Base-by-base conservation (phyloP, 352 stramenopile species). In the Globisporangium radiosum region DNA sequence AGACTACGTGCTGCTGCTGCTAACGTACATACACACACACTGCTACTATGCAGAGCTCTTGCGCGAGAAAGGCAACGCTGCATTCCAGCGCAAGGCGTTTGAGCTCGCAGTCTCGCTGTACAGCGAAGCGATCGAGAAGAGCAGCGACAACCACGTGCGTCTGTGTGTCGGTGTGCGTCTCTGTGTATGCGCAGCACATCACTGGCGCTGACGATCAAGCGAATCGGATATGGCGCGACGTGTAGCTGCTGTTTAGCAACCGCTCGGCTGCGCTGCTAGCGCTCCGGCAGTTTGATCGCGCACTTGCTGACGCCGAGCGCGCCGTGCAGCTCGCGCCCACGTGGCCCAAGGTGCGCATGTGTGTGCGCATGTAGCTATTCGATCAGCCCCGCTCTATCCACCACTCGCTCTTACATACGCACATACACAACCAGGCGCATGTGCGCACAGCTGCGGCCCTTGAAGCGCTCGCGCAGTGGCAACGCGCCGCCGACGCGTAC, bases 401-500 rank as follows among this genome's bases (percentile, higher is more conserved):
- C 42, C 42, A n/a, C 43, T 17, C 43, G n/a, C 11, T 17, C 43
- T 17, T 15, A 47, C 42, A 47, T 33, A 3, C 25, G 25, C 11
- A 13, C 42, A 45, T 45, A 1, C 42, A 45, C 42, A 45, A 52
- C 9, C 38, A 80, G 75, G 92, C 77, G 7, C 93, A 96, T 70
- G 92, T 94, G 64, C 81, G 96, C 47, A 86, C 94, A 59, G 96
- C 88, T 17, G 76, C 85, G 42, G 94, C 94, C 0, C 85, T 78
- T 37, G 77, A 89, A 61, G 70, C 74, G 5, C 72, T 95, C 44
- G 56, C 78, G 44, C 61, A 85, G 33, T 81, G 59, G 56, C 13
- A 57, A 3, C 73, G 91, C 9, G 95, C 96, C 14, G 54, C 94
- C 3, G 65, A 66, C 13, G 79, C 90, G 14, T 96, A 96, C 62